These are phyloP conservation scores for Pichia sp. DNA, from an alignment of 1,139 yeast species.

Conservation along the genomic window DNA sequence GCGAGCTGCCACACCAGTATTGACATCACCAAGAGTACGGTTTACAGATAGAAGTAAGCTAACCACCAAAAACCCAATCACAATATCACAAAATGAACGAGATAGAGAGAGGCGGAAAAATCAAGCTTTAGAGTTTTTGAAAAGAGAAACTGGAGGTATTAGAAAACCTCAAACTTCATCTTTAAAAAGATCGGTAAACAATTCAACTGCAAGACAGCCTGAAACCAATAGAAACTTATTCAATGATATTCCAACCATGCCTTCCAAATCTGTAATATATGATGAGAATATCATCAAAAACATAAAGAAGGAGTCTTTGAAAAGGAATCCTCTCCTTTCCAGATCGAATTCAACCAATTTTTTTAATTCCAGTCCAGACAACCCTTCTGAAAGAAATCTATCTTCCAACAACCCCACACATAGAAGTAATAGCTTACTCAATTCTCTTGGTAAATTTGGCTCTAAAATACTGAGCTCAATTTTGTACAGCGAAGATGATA, in stretches of 20 bases:
- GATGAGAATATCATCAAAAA: constrained; percentile 17
- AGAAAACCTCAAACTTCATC: not conserved
- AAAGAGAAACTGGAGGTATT: constrained; percentile 3
- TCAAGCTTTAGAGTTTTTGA: constrained; percentile 14
- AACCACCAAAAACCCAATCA: not conserved
- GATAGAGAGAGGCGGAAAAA: constrained; percentile 16
- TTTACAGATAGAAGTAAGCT: not conserved
- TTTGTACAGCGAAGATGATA: constrained; percentile 21
- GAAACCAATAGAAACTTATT: not conserved
- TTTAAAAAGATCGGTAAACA: not conserved
- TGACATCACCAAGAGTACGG: constrained; percentile 3
- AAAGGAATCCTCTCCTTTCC: constrained; percentile 5
- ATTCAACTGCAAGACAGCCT: not conserved
- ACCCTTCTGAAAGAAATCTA: no score
- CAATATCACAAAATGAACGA: constrained; percentile 10
- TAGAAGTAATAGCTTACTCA: constrained; percentile 17
- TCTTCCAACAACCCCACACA: not conserved
- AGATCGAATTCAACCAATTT: not conserved
- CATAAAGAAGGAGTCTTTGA: constrained; percentile 14
- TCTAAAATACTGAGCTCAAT: constrained; percentile 23
- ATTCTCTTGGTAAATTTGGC: constrained; percentile 25
- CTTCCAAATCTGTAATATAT: constrained; percentile 10
- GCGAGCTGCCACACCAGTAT: not conserved
- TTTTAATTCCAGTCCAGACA: no score
- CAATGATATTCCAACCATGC: constrained; percentile 1